phyloP scores from a whole-genome alignment of 2,329 filamentous ascomycete species.

The Ophiocordyceps camponoti-saundersi region DNA sequence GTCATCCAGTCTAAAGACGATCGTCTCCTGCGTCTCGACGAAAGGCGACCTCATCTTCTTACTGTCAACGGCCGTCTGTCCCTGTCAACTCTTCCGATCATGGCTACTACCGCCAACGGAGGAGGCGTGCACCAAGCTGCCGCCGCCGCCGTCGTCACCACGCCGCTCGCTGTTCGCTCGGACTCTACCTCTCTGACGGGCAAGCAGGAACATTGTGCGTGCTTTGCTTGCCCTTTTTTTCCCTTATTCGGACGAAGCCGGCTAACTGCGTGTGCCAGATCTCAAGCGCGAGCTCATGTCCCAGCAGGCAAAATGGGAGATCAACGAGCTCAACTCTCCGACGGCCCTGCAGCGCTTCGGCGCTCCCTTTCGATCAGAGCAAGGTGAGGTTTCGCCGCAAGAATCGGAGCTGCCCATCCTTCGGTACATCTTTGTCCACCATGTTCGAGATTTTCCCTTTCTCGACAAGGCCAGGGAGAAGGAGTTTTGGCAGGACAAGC shows the following conservation, averaged over 20 bases:
- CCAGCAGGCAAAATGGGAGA: constrained; percentile 78
- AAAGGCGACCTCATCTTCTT: background rate
- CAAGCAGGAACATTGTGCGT: constrained; percentile 91
- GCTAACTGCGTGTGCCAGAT: constrained; percentile 34
- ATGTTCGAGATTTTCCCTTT: constrained; percentile 95
- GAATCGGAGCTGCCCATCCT: constrained; percentile 89
- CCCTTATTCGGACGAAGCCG: background rate
- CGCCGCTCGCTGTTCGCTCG: background rate
- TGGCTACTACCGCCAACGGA: background rate
- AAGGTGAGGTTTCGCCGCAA: constrained; percentile 79
- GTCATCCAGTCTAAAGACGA: background rate
- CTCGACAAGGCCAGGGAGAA: constrained; percentile 93
- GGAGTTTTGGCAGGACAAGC: constrained; percentile 98
- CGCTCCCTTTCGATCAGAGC: constrained; percentile 83
- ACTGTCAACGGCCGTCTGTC: background rate
- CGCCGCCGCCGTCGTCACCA: background rate
- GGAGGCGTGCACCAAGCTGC: too few species aligned
- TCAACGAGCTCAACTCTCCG: constrained; percentile 81
- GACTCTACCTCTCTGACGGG: constrained; percentile 54
- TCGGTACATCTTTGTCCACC: constrained; percentile 92
- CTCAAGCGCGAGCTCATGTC: constrained; percentile 90
- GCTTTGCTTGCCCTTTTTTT: background rate
- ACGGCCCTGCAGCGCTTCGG: constrained; percentile 91
- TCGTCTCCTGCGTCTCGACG: background rate
- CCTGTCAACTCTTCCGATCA: background rate